Evolutionary conservation across 2,329 filamentous ascomycete genomes (phyloP), one percentile per base, ranked within the genome.

Genomic region (Orbilia javanica): DNA sequence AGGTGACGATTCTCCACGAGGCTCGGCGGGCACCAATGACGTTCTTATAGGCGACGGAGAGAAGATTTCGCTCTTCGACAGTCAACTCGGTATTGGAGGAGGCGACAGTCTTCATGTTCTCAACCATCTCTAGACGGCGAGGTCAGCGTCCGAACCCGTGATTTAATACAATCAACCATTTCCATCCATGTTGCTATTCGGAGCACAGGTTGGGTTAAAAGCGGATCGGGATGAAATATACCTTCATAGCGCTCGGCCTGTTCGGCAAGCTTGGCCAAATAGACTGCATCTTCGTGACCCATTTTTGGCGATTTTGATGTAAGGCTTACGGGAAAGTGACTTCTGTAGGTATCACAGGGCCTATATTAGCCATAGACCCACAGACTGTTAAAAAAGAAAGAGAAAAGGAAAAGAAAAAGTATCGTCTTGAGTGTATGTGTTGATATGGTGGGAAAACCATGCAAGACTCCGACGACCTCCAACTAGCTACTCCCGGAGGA

Each of bases 171-270:
- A 53, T 18, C 25, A 6, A 10, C 52, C 52, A 22, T 20, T 13
- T 15, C n/a, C 18, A 8, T 15, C 29, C 29, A 8, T n/a, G 82
- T 84, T 25, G 13, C 18, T 25, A 36, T 36, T 27, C 8, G 20
- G n/a, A 53, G 11, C 6, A 27, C 13, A 22, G 18, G 18, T 27
- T 29, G 4, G 8, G n/a, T 44, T 20, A 6, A 20, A 25, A 50
- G 20, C 46, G 29, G 11, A 42, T 29, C 25, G 60, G 29, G 44
- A 36, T 15, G 36, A 42, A 31, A 89, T 50, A 84, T 88, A 98
- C 96, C 96, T 89, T 99, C 96, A 88, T 99, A 99, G 86, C 96
- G 95, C 91, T 99, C 96, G 87, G 96, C 96, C 91, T 99, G 96
- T 92, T 99, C 96, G 86, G 96, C 96, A 87, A 99, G 93, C 94